phyloP scores from a whole-genome alignment of 345 rosid genomes.

The Rubroshorea leprosula region DNA sequence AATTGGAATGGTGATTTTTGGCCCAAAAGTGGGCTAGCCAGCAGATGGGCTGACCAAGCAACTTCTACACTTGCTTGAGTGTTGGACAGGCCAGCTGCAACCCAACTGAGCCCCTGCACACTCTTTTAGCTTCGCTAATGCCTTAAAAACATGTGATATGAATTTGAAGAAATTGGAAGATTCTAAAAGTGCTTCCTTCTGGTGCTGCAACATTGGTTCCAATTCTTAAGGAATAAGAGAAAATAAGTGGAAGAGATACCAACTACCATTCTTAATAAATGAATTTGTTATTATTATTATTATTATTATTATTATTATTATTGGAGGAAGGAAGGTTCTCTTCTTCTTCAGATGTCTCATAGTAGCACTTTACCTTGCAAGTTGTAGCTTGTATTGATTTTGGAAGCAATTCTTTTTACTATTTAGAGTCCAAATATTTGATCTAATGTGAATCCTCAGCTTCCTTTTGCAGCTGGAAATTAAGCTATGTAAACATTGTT shows the following conservation, averaged over 20 bases:
- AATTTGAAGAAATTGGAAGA: too few species aligned
- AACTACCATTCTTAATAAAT: background rate
- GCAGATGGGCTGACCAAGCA: too few species aligned
- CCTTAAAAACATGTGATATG: too few species aligned
- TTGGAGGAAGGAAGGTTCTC: background rate
- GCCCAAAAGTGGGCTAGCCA: too few species aligned
- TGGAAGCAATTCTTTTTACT: background rate
- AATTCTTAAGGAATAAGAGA: too few species aligned
- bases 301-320: background rate
- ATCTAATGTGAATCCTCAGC: conserved; percentile 3
- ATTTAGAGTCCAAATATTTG: background rate
- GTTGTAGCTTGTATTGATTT: too few species aligned
- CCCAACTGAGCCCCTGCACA: too few species aligned
- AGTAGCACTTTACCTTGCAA: background rate
- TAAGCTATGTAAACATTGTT: background rate
- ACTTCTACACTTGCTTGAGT: too few species aligned
- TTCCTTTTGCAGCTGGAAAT: background rate
- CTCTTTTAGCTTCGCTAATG: too few species aligned
- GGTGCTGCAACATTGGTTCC: background rate
- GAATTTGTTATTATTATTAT: too few species aligned
- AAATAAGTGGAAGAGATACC: background rate
- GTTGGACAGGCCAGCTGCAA: too few species aligned
- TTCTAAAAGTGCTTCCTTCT: background rate
- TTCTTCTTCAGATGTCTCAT: background rate
- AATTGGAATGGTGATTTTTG: too few species aligned